Conservation (phyloP, 2,329 filamentous ascomycete genomes). For the Penicillium corylophilum region DNA sequence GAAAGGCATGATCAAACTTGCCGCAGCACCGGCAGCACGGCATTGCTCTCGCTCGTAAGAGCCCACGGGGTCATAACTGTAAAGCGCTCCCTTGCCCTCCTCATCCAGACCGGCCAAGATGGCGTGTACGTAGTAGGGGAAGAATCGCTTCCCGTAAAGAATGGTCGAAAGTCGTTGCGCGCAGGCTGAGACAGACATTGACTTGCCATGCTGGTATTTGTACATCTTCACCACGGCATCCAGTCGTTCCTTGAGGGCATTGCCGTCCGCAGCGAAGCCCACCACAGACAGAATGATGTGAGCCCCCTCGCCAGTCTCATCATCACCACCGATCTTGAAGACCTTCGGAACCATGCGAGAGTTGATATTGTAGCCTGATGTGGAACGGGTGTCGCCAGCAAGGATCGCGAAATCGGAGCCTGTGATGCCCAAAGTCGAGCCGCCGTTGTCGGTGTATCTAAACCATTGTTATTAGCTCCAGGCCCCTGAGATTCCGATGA, state of each 20-base stretch:
- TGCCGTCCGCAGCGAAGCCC: constrained; percentile 91
- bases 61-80: constrained; percentile 96
- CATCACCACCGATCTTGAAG: constrained; percentile 93
- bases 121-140: constrained; percentile 95
- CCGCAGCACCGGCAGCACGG: constrained; percentile 85
- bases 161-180: constrained; percentile 94
- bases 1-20: constrained; percentile 97
- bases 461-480: constrained; percentile 13
- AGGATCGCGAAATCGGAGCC: constrained; percentile 94
- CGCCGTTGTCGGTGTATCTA: constrained; percentile 93
- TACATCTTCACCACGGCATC: constrained; percentile 98
- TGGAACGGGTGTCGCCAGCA: constrained; percentile 94
- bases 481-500: background rate
- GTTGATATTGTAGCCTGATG: constrained; percentile 98
- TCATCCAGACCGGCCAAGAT: constrained; percentile 94
- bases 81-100: constrained; percentile 88
- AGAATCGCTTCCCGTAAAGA: constrained; percentile 96
- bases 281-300: constrained; percentile 90
- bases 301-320: constrained; percentile 77
- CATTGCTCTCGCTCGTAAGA: constrained; percentile 98
- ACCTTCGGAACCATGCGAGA: constrained; percentile 92
- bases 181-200: constrained; percentile 90
- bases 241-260: constrained; percentile 88
- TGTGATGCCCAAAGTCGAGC: constrained; percentile 91
- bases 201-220: constrained; percentile 95